Base-by-base conservation (phyloP, 1,284 basidiomycete genomes). In the Polyporus tsugae region DNA sequence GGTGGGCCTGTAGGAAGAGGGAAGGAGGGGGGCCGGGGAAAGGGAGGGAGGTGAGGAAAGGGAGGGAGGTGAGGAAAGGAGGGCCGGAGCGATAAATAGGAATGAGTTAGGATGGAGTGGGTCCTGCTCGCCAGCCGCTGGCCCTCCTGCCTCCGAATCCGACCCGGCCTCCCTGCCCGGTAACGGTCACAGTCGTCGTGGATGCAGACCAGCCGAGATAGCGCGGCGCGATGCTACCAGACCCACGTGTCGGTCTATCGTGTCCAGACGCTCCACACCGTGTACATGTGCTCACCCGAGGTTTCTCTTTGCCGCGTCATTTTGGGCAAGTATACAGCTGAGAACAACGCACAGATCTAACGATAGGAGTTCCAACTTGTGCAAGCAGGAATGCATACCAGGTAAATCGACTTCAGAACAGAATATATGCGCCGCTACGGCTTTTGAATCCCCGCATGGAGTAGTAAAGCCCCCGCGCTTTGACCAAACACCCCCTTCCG, bases 81-180 rank as follows among this genome's bases (percentile, higher is more conserved):
- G 60, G 65, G 29, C 68, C 65, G 38, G 59, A 65, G 62, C 59
- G 69, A 69, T 65, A 71, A 68, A 72, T 69, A 63, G 68, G 68
- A 44, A 19, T 29, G 46, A 62, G 39, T 66, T 55, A 59, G 25
- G 70, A 72, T 73, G 73, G 70, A 69, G 70, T 70, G 69, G 62
- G 17, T 15, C 38, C 22, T 38, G 19, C 36, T 13, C 17, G 38
- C n/a, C 58, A 60, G 58, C 58, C 58, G 58, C 58, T 60, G 57
- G 35, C 33, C 33, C 33, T 35, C 19, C 53, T 57, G 29, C 55
- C 35, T 58, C 55, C 35, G 55, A 58, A 58, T 60, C 60, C 61
- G 65, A 66, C 65, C 42, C 65, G 65, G 65, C 39, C 65, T 66
- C 46, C 41, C 38, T 62, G 13, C 55, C 61, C 65, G 64, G 59